phyloP scores from a whole-genome alignment of 225 moss, liverwort and hornwort genomes.

The Antitrichia curtipendula region DNA sequence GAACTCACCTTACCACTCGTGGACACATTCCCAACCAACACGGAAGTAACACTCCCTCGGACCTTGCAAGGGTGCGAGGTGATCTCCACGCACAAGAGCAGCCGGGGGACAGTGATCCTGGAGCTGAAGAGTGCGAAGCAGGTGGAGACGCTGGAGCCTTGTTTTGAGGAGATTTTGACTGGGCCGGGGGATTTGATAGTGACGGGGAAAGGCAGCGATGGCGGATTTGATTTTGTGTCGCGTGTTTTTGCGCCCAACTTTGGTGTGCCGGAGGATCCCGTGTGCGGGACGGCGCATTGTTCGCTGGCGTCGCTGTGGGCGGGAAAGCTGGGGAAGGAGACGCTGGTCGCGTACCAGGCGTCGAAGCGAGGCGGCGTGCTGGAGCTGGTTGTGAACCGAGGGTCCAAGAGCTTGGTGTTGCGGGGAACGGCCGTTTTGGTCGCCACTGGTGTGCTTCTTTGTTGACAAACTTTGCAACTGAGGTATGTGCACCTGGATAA shows the following conservation, averaged over 20 bases:
- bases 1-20: slow-evolving; percentile 27
- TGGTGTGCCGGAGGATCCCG: slow-evolving; percentile 28
- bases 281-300: slow-evolving; percentile 39
- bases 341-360: slow-evolving; percentile 31
- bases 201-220: not conserved
- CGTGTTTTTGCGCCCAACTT: slow-evolving; percentile 18
- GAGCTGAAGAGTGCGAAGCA: slow-evolving; percentile 15
- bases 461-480: not conserved
- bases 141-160: not conserved
- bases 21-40: not conserved
- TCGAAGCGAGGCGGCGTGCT: slow-evolving; percentile 24
- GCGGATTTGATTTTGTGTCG: slow-evolving; percentile 22
- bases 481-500: not conserved
- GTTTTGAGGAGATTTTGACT: slow-evolving; percentile 7
- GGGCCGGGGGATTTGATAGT: not conserved
- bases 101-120: not conserved
- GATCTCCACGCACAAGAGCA: not conserved
- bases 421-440: slow-evolving; percentile 12
- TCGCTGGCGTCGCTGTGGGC: slow-evolving; percentile 29
- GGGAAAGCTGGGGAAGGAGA: slow-evolving; percentile 25
- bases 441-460: slow-evolving; percentile 3
- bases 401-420: not conserved
- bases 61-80: slow-evolving; percentile 3
- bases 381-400: not conserved
- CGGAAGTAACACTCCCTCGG: not conserved